phyloP scores from a whole-genome alignment of 1,284 basidiomycete genomes.

The Phylloboletellus chloephorus region DNA sequence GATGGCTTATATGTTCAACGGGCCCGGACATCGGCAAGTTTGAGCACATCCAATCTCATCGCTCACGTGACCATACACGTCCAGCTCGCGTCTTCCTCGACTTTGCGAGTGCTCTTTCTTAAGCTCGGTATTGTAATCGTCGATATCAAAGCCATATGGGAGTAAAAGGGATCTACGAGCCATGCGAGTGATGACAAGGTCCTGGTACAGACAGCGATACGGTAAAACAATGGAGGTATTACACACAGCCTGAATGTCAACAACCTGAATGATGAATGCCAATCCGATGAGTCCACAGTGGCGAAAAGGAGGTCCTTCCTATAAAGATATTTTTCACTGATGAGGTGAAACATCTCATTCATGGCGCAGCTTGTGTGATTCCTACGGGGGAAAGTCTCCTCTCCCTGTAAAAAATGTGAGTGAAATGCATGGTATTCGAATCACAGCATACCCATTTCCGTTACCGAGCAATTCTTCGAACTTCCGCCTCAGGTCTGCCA shows the following conservation, averaged over 20 bases:
- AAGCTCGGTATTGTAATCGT: no score
- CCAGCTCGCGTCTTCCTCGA: neutral
- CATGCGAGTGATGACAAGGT: neutral
- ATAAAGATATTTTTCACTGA: neutral
- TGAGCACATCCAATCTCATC: conserved; percentile 19
- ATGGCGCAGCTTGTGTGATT: conserved; percentile 3
- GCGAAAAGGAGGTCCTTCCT: neutral
- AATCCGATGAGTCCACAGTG: neutral
- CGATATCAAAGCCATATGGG: neutral
- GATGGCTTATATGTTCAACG: conserved; percentile 6
- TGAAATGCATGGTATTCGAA: neutral
- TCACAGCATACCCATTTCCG: conserved; percentile 18
- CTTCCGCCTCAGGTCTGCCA: conserved; percentile 27
- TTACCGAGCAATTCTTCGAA: conserved; percentile 41
- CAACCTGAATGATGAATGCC: neutral
- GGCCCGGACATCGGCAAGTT: conserved; percentile 7
- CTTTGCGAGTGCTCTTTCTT: no score
- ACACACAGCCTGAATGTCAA: neutral
- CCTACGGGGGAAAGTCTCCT: conserved; percentile 21
- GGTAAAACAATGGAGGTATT: conserved; percentile 1
- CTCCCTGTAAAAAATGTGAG: conserved; percentile 13
- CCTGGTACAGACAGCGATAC: neutral
- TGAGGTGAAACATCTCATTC: neutral
- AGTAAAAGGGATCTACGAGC: neutral
- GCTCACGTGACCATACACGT: conserved; percentile 17